Base-by-base conservation (phyloP, 2,329 filamentous ascomycete species). In the Fusarium sp. region DNA sequence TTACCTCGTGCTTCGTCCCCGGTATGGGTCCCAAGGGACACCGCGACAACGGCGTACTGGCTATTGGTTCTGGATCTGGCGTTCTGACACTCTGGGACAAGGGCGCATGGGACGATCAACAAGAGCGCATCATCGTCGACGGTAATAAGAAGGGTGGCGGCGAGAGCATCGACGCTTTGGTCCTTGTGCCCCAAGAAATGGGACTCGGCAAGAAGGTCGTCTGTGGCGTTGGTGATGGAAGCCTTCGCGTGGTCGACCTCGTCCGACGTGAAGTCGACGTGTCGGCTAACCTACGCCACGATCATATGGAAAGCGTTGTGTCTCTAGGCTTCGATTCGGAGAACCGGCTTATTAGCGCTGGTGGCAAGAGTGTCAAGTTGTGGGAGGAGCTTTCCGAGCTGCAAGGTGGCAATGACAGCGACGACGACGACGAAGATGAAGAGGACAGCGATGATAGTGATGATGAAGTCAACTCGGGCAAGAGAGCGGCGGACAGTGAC, bases 101-200 rank as follows among this genome's bases (percentile, higher is more conserved):
- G 75, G 96, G 96, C 1, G 91, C 93, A 1, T 98, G 96, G 96
- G 95, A 97, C 79, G 96, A 98, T 81, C 94, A 98, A 81, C 94
- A 97, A 76, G 95, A 97, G 83, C 90, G 95, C 62, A 93, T 98
- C 77, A 90, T 93, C 58, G 90, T 98, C 10, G 92, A 94, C 74
- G 84, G 86, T 74, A 83, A 86, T 20, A 87, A 70, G 61, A 78
- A 84, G 75, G 84, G 82, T 22, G 92, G 90, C 10, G 94, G 90
- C 52, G 95, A 97, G 81, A 94, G 93, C 69, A 84, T 98, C 47
- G 96, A 98, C 79, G 89, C 91, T n/a, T 85, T 98, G 69, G 87
- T 90, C 1, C 83, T 93, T 62, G 86, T 96, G 20, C 94, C 95
- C 0, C 90, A 93, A 37, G 90, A 89, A 20, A 85, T 95, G 45